These are phyloP conservation scores for Crithidia brevicula DNA, from an alignment of 208 protist genomes.

Conservation along the genomic window DNA sequence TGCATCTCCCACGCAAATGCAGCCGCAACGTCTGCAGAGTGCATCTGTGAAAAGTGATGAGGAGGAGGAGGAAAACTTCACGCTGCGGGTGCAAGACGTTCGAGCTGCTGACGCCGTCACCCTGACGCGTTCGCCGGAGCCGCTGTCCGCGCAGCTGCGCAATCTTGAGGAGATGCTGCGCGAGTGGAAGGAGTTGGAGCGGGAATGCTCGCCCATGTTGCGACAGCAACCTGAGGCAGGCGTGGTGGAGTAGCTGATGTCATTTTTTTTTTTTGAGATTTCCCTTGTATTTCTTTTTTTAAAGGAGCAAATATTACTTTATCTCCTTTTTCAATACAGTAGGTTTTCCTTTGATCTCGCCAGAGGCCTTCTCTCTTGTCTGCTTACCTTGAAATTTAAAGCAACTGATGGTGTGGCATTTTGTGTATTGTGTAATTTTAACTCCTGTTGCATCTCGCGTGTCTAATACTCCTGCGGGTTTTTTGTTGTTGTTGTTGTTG, in stretches of 20 bases:
- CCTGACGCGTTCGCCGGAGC: constrained; percentile 2
- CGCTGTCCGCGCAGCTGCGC: constrained; percentile 33
- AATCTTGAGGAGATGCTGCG: constrained; percentile 47
- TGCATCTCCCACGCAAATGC: neutral
- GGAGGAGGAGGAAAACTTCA: neutral
- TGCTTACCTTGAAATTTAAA: no score
- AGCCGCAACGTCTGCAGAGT: neutral
- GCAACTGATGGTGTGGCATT: no score
- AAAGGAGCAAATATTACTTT: no score
- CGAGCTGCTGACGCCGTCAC: neutral
- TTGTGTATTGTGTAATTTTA: no score
- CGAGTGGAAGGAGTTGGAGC: constrained; percentile 60
- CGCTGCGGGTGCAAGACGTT: neutral
- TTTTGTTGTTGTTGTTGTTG: no score
- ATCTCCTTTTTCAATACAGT: no score
- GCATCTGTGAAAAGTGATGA: neutral
- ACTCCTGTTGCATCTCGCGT: no score
- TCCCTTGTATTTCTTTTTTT: neutral
- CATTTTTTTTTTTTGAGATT: neutral
- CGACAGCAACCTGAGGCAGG: neutral
- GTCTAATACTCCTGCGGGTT: no score
- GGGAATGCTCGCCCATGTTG: constrained; percentile 33
- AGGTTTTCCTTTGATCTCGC: no score
- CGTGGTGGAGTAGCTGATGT: constrained; percentile 1
- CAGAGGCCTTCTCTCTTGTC: no score